These are phyloP conservation scores for Xylariaceae sp. DNA, from an alignment of 2,329 filamentous ascomycete genomes.

Conservation along the genomic window DNA sequence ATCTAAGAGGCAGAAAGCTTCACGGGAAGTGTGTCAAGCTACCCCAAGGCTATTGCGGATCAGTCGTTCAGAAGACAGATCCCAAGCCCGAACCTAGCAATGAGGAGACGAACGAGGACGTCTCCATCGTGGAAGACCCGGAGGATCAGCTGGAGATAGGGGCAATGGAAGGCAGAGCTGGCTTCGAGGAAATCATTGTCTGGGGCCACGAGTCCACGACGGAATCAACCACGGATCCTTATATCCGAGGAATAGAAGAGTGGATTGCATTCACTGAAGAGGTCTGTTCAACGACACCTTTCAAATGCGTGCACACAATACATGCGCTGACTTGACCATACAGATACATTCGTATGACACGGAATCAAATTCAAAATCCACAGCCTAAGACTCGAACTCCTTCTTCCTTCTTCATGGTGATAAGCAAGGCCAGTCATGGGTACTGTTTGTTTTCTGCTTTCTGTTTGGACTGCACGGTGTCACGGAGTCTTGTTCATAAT, in stretches of 20 bases:
- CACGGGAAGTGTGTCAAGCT: constrained; percentile 63
- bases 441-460: too few species aligned
- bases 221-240: constrained; percentile 61
- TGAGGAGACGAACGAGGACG: constrained; percentile 32
- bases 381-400: too few species aligned
- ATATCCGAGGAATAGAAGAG: constrained; percentile 71
- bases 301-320: neutral
- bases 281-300: constrained; percentile 36
- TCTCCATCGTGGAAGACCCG: constrained; percentile 42
- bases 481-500: too few species aligned
- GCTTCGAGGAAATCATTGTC: constrained; percentile 72
- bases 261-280: constrained; percentile 72
- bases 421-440: neutral
- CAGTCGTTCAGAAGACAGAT: constrained; percentile 52
- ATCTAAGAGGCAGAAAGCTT: constrained; percentile 79
- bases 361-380: constrained; percentile 1
- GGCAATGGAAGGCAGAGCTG: constrained; percentile 58
- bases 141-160: constrained; percentile 47
- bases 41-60: constrained; percentile 67
- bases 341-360: constrained; percentile 34
- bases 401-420: constrained; percentile 8
- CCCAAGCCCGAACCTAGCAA: constrained; percentile 24
- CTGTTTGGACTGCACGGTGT: too few species aligned
- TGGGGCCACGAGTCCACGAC: constrained; percentile 75
- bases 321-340: constrained; percentile 12